A percentile compares a stretch with the other conserved stretches of the same genome.
phyloP scores from a whole-genome alignment of 2,329 filamentous ascomycete genomes.

The Verticillium klebahnii region DNA sequence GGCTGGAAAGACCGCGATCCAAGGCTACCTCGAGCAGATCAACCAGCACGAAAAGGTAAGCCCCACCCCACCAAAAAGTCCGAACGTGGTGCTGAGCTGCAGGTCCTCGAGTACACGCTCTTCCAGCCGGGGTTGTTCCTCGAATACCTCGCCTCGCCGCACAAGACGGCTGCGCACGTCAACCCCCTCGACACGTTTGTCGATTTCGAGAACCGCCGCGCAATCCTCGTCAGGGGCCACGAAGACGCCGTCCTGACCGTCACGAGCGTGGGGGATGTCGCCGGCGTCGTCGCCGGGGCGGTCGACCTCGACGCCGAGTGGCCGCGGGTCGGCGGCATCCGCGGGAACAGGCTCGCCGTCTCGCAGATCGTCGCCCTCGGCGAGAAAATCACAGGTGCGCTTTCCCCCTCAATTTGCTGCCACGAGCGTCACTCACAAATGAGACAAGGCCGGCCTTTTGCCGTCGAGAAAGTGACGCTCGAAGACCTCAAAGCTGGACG shows the following conservation, averaged over 20 bases:
- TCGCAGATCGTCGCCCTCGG: slow-evolving; percentile 25
- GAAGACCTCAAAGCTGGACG: slow-evolving; percentile 41
- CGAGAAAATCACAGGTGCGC: slow-evolving; percentile 26
- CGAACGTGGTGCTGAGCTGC: background rate
- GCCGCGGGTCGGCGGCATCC: slow-evolving; percentile 33
- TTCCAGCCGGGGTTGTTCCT: slow-evolving; percentile 45
- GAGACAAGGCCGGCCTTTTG: background rate
- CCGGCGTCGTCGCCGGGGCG: slow-evolving; percentile 26
- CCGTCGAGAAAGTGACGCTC: slow-evolving; percentile 37
- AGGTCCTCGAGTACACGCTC: slow-evolving; percentile 42
- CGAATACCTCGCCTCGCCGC: slow-evolving; percentile 42
- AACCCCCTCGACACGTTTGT: slow-evolving; percentile 21
- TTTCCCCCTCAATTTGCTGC: background rate
- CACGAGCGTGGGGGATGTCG: slow-evolving; percentile 29
- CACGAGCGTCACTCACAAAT: background rate
- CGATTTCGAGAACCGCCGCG: slow-evolving; percentile 31
- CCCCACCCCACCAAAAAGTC: background rate
- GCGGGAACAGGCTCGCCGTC: slow-evolving; percentile 23
- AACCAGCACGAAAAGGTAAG: slow-evolving; percentile 32
- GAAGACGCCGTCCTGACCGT: slow-evolving; percentile 23
- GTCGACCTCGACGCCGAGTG: slow-evolving; percentile 34
- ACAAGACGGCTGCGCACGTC: slow-evolving; percentile 33
- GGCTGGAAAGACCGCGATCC: slow-evolving; percentile 33
- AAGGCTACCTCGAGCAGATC: slow-evolving; percentile 32
- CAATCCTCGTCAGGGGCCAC: slow-evolving; percentile 33